Base-by-base conservation (phyloP, 768 basidiomycete genomes). In the Sarcodon aspratus region DNA sequence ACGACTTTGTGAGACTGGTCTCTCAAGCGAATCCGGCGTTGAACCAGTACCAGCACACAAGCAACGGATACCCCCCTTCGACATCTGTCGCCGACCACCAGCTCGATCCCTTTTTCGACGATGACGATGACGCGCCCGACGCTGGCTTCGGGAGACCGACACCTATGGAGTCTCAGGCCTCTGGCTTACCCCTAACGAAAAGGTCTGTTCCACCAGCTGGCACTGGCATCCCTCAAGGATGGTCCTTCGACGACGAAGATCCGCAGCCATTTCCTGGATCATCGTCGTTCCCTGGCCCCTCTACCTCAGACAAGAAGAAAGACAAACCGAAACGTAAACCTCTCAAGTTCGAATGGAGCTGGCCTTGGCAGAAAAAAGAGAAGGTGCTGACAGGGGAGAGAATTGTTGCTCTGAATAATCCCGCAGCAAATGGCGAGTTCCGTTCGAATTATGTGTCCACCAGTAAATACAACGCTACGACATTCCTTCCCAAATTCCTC, bases 401-500 rank as follows among this genome's bases (percentile, higher is more conserved):
- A 47, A 65, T 88, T 47, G 79, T 98, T 49, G 76, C 81, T 11
- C 75, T 97, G 61, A 94, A 95, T 66, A 86, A 91, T 62, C 67
- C 73, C 36, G 54, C 66, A 33, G 75, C 81, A 52, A 85, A 82
- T 64, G 66, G 63, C 43, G 84, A 79, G 46, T 94, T 73, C 66
- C 69, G 72, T 57, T 80, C 76, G 48, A 99, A 99, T 65, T 84
- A 81, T 49, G 82, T 98, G 21, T 86, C 85, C 9, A 98, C 96
- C 18, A 90, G 86, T 72, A 98, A 98, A 66, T 99, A 98, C 67
- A 97, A 93, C 59, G 50, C 83, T 34, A 72, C 70, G 12, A 86
- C 88, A 0, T 98, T 98, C 63, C 52, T 93, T 4, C 92, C 91
- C 36, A 97, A 97, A 66, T 99, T 98, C 67, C 66, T 99, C 51